Percentiles rank a stretch among this genome's conserved stretches.
Evolutionary conservation across 2,329 filamentous ascomycete species (phyloP).

Genomic region (Berkeleyomyces rouxiae): DNA sequence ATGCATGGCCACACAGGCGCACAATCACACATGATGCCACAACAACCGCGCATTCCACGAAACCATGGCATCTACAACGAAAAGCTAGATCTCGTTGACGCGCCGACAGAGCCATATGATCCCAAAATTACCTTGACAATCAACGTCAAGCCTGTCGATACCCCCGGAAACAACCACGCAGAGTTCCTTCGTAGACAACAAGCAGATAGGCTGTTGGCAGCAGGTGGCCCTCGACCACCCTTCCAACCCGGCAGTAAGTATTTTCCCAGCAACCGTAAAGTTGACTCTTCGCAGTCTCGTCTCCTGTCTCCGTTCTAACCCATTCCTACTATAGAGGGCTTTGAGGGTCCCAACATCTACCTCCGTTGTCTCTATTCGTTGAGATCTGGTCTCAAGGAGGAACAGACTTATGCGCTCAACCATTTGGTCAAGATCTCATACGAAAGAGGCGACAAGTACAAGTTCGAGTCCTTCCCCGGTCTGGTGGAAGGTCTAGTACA

Average conservation of each 20-base stretch:
- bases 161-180: slow-evolving; percentile 55
- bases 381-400: slow-evolving; percentile 58
- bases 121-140: slow-evolving; percentile 24
- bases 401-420: slow-evolving; percentile 85
- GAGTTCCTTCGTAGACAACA: slow-evolving; percentile 39
- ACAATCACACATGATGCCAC: slow-evolving; percentile 7
- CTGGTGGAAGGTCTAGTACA: slow-evolving; percentile 77
- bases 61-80: slow-evolving; percentile 12
- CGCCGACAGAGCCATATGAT: slow-evolving; percentile 35
- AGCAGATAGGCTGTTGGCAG: slow-evolving; percentile 22
- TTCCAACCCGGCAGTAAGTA: slow-evolving; percentile 47
- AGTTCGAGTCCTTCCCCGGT: slow-evolving; percentile 79
- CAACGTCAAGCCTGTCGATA: slow-evolving; percentile 53
- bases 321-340: slow-evolving; percentile 28
- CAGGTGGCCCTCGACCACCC: slow-evolving; percentile 29
- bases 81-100: slow-evolving; percentile 11
- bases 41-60: slow-evolving; percentile 30
- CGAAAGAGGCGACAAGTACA: slow-evolving; percentile 88
- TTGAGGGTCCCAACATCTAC: slow-evolving; percentile 77
- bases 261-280: neutral
- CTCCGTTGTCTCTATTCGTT: slow-evolving; percentile 72
- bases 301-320: neutral
- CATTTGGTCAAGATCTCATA: slow-evolving; percentile 92
- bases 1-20: neutral
- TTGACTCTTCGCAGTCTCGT: neutral